Evolutionary conservation across 192 early-diverging fungal species (phyloP), one percentile per base, ranked within the genome.

Genomic region (Mortierella antarctica): DNA sequence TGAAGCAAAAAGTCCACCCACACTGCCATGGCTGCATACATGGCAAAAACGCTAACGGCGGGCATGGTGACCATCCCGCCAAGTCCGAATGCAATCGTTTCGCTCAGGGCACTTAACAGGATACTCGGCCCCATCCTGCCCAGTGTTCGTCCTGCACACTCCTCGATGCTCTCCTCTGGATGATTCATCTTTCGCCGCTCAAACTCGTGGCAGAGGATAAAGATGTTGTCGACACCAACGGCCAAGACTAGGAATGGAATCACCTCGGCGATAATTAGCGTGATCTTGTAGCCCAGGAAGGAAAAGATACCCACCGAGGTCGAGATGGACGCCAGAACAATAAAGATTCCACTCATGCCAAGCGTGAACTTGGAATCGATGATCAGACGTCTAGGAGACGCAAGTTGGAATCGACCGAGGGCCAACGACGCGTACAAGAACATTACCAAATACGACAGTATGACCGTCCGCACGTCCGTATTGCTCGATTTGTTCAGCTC

Each of bases 161-260:
- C 87, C 51, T 90, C 87, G 42, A 90, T 86, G n/a, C 80, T 72
- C 46, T 84, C 85, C 40, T 86, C 83, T 21, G 77, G 77, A 48
- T 80, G 77, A 17, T 82, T 72, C 64, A 79, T 78, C 72, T 57
- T 82, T 62, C 63, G 75, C 39, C 89, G 65, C 40, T 87, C 85
- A 67, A 88, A 89, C 70, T 90, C 90, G 58, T 91, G 88, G 48
- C 87, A 88, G 14, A 92, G 73, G 60, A 92, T 88, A 65, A 92
- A 92, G 57, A 92, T 90, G 54, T 92, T 92, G 57, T 92, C 91
- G 0, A 92, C 91, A 57, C 91, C 89, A 9, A 92, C 89, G 7
- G 91, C 91, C 45, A 92, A 64, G 11, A 90, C 91, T 42, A 92
- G 65, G 68, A 92, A 92, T 0, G 91, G 91, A 73, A 92, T 91